These are phyloP conservation scores for Massariosphaeria phaeospora DNA, from an alignment of 495 filamentous ascomycete genomes.

Conservation along the genomic window DNA sequence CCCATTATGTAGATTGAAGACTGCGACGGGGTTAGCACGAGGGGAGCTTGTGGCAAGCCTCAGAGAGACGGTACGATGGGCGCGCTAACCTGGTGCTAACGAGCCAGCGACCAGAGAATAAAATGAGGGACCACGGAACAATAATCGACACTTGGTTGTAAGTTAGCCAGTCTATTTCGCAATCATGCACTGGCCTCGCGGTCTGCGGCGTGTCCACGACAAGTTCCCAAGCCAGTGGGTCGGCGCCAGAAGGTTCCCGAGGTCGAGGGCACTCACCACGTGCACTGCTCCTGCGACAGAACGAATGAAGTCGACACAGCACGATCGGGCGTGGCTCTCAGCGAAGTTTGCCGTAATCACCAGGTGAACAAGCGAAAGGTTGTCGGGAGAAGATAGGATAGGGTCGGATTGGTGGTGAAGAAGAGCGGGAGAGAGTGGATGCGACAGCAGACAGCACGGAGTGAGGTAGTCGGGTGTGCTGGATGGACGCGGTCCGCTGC, in stretches of 20 bases:
- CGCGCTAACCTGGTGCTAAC: not conserved
- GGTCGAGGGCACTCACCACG: not conserved
- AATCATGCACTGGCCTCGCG: not conserved
- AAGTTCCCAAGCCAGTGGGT: not conserved
- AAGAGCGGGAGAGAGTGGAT: not conserved
- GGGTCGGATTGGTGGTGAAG: not conserved
- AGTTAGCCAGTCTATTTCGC: not conserved
- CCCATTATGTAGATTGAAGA: constrained; percentile 36
- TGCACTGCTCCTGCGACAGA: not conserved
- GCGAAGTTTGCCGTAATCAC: not conserved
- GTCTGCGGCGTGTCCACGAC: not conserved
- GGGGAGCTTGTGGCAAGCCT: not conserved
- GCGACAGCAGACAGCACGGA: not conserved
- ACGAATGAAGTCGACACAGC: not conserved
- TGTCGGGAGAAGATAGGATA: not conserved
- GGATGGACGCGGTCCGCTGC: not conserved
- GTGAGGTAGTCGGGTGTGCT: not conserved
- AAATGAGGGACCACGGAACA: not conserved
- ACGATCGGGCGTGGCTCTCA: not conserved
- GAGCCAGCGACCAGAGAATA: not conserved
- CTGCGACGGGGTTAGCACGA: not conserved
- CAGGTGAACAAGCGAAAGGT: not conserved
- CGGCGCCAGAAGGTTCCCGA: not conserved
- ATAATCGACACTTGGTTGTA: no score
- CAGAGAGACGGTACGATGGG: not conserved